Base-by-base conservation (phyloP, 2,329 filamentous ascomycete genomes). In the Fusarium staphyleae region DNA sequence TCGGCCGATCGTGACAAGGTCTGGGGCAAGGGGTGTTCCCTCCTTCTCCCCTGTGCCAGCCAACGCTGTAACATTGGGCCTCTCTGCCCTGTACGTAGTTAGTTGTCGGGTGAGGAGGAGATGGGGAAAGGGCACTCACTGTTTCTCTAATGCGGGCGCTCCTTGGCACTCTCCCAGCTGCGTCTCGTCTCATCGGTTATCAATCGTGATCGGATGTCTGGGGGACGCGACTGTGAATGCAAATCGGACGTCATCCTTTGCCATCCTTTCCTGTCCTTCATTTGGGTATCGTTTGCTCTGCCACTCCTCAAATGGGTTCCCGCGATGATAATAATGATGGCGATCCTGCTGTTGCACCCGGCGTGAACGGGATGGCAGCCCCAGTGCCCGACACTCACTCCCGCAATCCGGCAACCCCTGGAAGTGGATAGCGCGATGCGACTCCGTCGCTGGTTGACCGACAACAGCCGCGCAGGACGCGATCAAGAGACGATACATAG, bases 1-100 rank as follows among this genome's bases (percentile, higher is more conserved):
- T 61, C 43, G 42, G 60, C 52, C 60, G 65, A 67, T 67, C 65
- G 33, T 41, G 56, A 57, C 58, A 53, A 43, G 50, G 46, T 35
- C 56, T 62, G 4, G 7, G 19, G 4, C 7, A 4, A 60, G 33
- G 34, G 36, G 12, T 26, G 40, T 44, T 51, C 36, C 47, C 54
- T 62, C 40, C 13, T 35, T 32, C 19, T 45, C 44, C 35, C 14
- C 9, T 24, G 26, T 34, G 19, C 28, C 28, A n/a, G n/a, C n/a
- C n/a, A n/a, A n/a, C n/a, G n/a, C n/a, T 39, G 11, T 29, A 16
- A 16, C 22, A 4, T 24, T 24, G 3, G 22, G 22, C 14, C 28
- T 42, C 46, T 42, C n/a, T n/a, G n/a, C n/a, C n/a, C n/a, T n/a
- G n/a, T n/a, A n/a, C n/a, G n/a, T n/a, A n/a, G n/a, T n/a, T n/a